Percentiles rank a stretch among this genome's conserved stretches.
phyloP scores from a whole-genome alignment of 106 monocot species.

The Dendrobium huoshanense region DNA sequence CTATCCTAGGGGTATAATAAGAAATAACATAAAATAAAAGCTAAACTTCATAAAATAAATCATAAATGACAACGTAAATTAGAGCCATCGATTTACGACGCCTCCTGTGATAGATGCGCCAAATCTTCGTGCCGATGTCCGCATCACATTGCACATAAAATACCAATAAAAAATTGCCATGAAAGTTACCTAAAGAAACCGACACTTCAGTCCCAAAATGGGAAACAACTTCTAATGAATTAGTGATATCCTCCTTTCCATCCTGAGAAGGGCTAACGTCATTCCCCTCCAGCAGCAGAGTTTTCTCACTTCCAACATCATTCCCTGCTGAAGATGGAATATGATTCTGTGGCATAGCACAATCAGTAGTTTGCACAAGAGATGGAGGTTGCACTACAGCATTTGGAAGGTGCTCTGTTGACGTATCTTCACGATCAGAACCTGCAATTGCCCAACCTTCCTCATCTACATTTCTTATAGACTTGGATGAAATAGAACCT shows the following conservation, averaged over 20 bases:
- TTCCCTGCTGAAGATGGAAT: background rate
- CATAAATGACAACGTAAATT: no score
- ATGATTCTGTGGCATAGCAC: background rate
- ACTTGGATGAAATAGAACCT: background rate
- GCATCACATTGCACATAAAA: background rate
- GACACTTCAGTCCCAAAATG: background rate
- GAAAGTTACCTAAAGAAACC: background rate
- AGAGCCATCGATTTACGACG: no score
- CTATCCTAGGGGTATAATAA: no score
- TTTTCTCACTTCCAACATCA: background rate
- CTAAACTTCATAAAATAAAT: no score
- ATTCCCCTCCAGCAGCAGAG: constrained; percentile 1
- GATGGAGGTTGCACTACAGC: constrained; percentile 2
- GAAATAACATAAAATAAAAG: no score
- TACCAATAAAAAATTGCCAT: background rate
- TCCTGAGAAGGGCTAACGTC: background rate
- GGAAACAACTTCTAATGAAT: constrained; percentile 3
- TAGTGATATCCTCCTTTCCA: background rate
- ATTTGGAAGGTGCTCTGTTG: background rate
- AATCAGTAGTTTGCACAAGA: background rate
- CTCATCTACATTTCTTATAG: background rate
- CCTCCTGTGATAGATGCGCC: no score
- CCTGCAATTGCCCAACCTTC: background rate
- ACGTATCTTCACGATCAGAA: background rate
- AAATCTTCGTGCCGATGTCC: no score